A percentile compares a stretch with the other conserved stretches of the same genome.
Evolutionary conservation across 306 rosid genomes (phyloP).

Genomic region (Vicia sativa): DNA sequence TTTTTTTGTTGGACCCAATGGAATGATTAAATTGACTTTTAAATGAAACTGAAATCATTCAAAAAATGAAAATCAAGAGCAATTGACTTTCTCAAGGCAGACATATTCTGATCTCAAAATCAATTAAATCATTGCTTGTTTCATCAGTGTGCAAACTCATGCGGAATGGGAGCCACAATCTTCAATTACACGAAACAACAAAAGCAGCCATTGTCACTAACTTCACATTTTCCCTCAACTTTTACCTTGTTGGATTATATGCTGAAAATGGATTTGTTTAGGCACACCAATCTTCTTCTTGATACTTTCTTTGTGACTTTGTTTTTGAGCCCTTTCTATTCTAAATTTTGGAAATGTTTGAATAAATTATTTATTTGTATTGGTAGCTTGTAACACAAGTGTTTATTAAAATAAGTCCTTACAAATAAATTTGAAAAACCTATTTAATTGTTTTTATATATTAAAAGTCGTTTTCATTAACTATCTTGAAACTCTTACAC

Average conservation of each 20-base stretch:
- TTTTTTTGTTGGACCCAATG: constrained; percentile 14
- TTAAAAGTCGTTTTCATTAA: no score
- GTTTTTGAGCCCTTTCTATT: not conserved
- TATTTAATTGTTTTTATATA: no score
- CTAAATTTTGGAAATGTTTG: no score
- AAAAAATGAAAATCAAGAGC: constrained; percentile 27
- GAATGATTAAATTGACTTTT: constrained; percentile 32
- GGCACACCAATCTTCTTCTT: not conserved
- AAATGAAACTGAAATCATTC: constrained; percentile 29
- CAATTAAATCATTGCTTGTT: not conserved
- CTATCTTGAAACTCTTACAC: no score
- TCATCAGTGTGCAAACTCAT: constrained; percentile 41
- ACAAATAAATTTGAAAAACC: no score
- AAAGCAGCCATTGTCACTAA: not conserved
- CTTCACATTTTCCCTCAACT: not conserved
- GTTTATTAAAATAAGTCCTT: no score
- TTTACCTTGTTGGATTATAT: not conserved
- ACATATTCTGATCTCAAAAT: constrained; percentile 2
- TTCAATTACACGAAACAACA: constrained; percentile 13
- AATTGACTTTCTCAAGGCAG: constrained; percentile 39
- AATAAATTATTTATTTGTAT: no score
- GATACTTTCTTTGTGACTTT: not conserved
- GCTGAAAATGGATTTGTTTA: not conserved
- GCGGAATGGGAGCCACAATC: constrained; percentile 28
- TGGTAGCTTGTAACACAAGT: no score